Evolutionary conservation across 139 green algal genomes (phyloP).

Genomic region (Closterium sp.): DNA sequence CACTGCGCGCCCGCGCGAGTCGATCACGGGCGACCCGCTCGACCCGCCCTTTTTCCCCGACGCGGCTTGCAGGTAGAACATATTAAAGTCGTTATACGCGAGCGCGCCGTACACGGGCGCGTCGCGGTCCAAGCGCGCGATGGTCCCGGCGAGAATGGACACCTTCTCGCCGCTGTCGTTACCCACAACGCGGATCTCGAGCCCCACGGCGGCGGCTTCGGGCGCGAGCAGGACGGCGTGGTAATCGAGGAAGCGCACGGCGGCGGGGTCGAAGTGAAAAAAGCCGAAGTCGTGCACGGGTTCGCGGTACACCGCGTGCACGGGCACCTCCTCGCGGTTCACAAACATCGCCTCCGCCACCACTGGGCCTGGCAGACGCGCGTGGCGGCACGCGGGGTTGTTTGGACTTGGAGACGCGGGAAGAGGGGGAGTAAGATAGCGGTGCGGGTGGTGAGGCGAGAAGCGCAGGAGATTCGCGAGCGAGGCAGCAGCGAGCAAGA

Average conservation of each 20-base stretch:
- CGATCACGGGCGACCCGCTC: slow-evolving; percentile 79
- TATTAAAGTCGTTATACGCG: slow-evolving; percentile 94
- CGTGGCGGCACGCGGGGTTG: too few relatives aligned
- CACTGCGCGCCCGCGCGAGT: slow-evolving; percentile 75
- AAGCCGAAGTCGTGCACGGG: slow-evolving; percentile 80
- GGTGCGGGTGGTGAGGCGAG: too few relatives aligned
- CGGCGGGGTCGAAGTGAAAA: slow-evolving; percentile 73
- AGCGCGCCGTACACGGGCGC: slow-evolving; percentile 74
- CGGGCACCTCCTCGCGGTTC: slow-evolving; percentile 81
- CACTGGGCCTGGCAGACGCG: slow-evolving; percentile 31
- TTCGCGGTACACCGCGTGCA: slow-evolving; percentile 58
- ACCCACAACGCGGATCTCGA: slow-evolving; percentile 88
- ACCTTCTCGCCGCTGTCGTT: slow-evolving; percentile 91
- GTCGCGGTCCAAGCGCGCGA: slow-evolving; percentile 85
- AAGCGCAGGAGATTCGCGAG: too few relatives aligned
- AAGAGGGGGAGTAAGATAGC: too few relatives aligned
- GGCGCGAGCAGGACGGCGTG: slow-evolving; percentile 74
- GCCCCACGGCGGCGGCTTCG: slow-evolving; percentile 73
- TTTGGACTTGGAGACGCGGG: too few relatives aligned
- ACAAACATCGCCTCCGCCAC: slow-evolving; percentile 86
- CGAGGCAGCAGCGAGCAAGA: background rate
- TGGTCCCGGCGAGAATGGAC: slow-evolving; percentile 83
- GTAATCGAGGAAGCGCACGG: slow-evolving; percentile 69
- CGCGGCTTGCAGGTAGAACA: slow-evolving; percentile 70
- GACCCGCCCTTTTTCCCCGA: slow-evolving; percentile 80